Evolutionary conservation across 441 rosid genomes (phyloP).

Genomic region (Adansonia rubrostipa): DNA sequence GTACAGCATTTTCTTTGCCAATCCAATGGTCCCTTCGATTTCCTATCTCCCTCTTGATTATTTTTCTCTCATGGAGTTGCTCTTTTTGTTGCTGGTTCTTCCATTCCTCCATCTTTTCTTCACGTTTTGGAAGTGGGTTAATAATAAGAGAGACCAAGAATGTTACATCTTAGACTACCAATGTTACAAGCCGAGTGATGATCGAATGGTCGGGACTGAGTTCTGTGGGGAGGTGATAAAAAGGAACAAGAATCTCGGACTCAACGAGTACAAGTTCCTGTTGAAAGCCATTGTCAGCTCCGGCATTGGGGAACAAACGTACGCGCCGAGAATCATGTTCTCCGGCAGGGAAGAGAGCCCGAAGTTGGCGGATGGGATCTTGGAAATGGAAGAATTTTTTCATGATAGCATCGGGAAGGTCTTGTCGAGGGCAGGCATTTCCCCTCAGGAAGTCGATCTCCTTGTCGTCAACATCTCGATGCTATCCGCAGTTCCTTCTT

Average conservation of each 20-base stretch:
- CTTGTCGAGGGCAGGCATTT: slow-evolving; percentile 58
- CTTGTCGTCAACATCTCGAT: slow-evolving; percentile 85
- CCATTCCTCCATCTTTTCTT: slow-evolving; percentile 39
- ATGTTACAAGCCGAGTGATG: slow-evolving; percentile 69
- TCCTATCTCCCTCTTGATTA: slow-evolving; percentile 11
- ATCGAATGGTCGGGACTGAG: slow-evolving; percentile 63
- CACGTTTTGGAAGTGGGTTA: slow-evolving; percentile 42
- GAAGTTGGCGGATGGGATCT: slow-evolving; percentile 51
- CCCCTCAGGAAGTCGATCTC: slow-evolving; percentile 65
- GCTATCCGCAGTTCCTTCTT: slow-evolving; percentile 63
- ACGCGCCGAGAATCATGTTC: slow-evolving; percentile 62
- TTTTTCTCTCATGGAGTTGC: slow-evolving; percentile 48
- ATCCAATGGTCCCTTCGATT: background rate
- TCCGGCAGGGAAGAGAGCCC: slow-evolving; percentile 65
- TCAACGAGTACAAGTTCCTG: slow-evolving; percentile 81
- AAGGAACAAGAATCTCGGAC: slow-evolving; percentile 70
- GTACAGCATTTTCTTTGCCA: background rate
- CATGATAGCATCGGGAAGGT: slow-evolving; percentile 58
- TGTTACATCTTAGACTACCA: slow-evolving; percentile 88
- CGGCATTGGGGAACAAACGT: slow-evolving; percentile 84
- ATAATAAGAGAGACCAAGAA: slow-evolving; percentile 49
- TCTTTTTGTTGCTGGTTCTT: slow-evolving; percentile 42
- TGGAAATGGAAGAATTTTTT: slow-evolving; percentile 84
- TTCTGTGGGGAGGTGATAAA: slow-evolving; percentile 57
- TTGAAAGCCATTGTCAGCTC: slow-evolving; percentile 79